Conservation (phyloP, 257 asterid species). For the Fraxinus cuspidata region DNA sequence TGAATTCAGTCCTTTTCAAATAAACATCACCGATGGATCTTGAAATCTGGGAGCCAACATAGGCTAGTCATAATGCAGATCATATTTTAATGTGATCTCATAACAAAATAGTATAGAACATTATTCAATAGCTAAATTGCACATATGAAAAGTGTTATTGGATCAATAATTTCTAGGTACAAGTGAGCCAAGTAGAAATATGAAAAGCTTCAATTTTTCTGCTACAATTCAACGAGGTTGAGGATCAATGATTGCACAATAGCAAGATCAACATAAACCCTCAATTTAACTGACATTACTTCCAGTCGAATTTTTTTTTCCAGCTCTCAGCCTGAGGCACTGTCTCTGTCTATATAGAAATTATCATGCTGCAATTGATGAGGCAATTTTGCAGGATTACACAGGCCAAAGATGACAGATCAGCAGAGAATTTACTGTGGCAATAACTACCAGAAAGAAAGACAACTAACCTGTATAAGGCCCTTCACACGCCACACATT, state of each 20-base stretch:
- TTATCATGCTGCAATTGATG: background rate
- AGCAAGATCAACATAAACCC: constrained; percentile 2
- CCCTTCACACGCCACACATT: constrained; percentile 85
- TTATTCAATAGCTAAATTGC: too few species aligned
- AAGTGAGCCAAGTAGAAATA: constrained; percentile 1
- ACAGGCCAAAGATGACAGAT: background rate
- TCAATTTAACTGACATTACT: background rate
- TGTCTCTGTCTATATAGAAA: constrained; percentile 3
- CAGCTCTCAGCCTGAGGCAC: background rate
- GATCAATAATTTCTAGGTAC: background rate
- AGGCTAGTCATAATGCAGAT: constrained; percentile 6
- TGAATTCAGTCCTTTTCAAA: constrained; percentile 65
- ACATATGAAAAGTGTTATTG: background rate
- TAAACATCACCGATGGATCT: constrained; percentile 84
- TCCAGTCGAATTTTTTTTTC: background rate
- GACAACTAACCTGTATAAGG: constrained; percentile 55
- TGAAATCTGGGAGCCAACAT: constrained; percentile 52
- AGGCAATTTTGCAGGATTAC: background rate
- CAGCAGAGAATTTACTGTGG: background rate
- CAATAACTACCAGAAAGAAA: constrained; percentile 1
- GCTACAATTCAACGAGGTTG: background rate
- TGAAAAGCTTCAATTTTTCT: constrained; percentile 1
- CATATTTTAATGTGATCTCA: background rate
- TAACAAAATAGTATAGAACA: background rate
- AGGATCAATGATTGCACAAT: background rate